Conservation (phyloP, 2,329 filamentous ascomycete genomes). For the Diaporthe ilicicola region DNA sequence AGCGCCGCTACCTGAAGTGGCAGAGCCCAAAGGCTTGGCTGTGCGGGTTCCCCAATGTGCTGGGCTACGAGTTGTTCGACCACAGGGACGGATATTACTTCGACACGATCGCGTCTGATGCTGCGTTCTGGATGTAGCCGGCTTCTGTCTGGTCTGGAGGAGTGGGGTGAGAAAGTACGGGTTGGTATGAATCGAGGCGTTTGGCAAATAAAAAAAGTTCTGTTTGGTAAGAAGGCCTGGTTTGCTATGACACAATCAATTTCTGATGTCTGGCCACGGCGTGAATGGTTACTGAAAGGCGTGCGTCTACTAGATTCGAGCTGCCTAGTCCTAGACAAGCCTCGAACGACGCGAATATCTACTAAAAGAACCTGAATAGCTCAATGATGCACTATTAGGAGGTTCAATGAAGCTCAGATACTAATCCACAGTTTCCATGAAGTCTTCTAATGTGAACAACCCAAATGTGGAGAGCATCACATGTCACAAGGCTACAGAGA, state of each 20-base stretch:
- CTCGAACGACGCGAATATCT: too few species aligned
- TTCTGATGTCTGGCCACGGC: neutral
- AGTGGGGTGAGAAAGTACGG: neutral
- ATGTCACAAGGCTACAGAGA: neutral
- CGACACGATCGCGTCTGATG: neutral
- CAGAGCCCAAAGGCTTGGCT: constrained; percentile 12
- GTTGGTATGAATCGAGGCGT: neutral
- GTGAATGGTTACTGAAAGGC: neutral
- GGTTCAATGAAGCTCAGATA: neutral
- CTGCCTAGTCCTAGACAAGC: neutral
- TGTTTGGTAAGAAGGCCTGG: neutral
- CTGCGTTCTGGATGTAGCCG: constrained; percentile 21
- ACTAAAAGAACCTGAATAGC: neutral
- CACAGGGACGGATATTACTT: neutral
- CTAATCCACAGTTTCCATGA: neutral
- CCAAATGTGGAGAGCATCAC: neutral
- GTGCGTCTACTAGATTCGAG: neutral
- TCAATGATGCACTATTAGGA: neutral
- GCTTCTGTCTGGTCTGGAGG: neutral
- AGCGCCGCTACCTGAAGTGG: constrained; percentile 12
- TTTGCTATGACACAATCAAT: neutral
- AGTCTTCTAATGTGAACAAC: neutral
- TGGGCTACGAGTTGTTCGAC: constrained; percentile 22
- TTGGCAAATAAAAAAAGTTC: neutral
- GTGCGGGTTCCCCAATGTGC: constrained; percentile 29